phyloP scores from a whole-genome alignment of 2,329 filamentous ascomycete genomes.

The Aspergillus hortae region DNA sequence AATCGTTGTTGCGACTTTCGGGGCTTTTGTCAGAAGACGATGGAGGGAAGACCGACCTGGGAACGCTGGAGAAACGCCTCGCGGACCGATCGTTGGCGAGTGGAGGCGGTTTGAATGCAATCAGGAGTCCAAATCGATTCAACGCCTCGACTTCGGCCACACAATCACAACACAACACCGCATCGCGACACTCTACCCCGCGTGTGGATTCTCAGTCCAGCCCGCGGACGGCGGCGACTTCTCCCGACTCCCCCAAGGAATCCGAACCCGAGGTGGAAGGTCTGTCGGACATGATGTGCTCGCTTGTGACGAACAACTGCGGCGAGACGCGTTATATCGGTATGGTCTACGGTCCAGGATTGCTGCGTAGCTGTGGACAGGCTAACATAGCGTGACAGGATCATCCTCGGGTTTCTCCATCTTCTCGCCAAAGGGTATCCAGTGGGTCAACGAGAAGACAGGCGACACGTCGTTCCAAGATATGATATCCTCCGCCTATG shows the following conservation, averaged over 20 bases:
- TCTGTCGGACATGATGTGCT: conserved; percentile 98
- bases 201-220: conserved; percentile 46
- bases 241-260: conserved; percentile 52
- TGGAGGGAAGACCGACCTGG: conserved; percentile 78
- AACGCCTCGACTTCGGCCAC: conserved; percentile 23
- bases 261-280: conserved; percentile 73
- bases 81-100: conserved; percentile 47
- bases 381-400: conserved; percentile 49
- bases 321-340: conserved; percentile 96
- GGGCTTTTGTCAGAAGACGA: conserved; percentile 84
- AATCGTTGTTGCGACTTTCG: conserved; percentile 80
- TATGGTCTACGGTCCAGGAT: conserved; percentile 70
- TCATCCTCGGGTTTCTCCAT: conserved; percentile 98
- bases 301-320: conserved; percentile 87
- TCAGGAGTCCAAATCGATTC: conserved; percentile 30
- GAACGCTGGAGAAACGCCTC: conserved; percentile 75
- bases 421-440: conserved; percentile 95
- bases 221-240: conserved; percentile 49
- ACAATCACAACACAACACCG: conserved; percentile 28
- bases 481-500: conserved; percentile 88
- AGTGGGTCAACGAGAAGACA: conserved; percentile 97
- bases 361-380: conserved; percentile 76
- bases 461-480: conserved; percentile 92
- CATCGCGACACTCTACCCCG: conserved; percentile 45
- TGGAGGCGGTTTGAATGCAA: conserved; percentile 29